phyloP scores from a whole-genome alignment of 805 yeast species.

The Metschnikowia colocasiae region DNA sequence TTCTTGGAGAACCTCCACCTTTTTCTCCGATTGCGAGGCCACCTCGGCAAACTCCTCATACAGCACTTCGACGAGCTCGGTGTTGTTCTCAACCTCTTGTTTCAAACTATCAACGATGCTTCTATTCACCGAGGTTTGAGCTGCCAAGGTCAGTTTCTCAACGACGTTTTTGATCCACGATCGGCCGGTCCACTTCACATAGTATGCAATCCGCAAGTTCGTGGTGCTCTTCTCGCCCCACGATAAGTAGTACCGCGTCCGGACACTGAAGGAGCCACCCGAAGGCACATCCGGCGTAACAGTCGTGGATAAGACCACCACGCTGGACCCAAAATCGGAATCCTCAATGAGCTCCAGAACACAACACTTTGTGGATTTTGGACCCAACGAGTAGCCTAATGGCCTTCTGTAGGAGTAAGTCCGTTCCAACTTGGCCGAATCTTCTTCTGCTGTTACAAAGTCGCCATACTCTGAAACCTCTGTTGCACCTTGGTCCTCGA shows the following conservation, averaged over 20 bases:
- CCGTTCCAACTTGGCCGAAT: constrained; percentile 39
- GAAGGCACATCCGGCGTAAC: constrained; percentile 82
- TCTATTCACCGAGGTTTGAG: constrained; percentile 63
- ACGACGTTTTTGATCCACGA: constrained; percentile 78
- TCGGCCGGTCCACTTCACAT: constrained; percentile 83
- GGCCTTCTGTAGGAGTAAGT: constrained; percentile 61
- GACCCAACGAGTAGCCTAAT: constrained; percentile 65
- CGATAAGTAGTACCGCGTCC: constrained; percentile 64
- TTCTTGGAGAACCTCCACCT: background rate
- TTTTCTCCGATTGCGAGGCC: background rate
- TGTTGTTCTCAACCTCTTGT: constrained; percentile 26
- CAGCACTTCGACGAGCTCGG: constrained; percentile 2
- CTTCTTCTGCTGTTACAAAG: constrained; percentile 14
- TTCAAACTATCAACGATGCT: constrained; percentile 47
- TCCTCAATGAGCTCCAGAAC: constrained; percentile 58
- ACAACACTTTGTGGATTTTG: constrained; percentile 66
- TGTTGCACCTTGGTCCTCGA: constrained; percentile 61
- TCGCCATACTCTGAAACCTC: constrained; percentile 44
- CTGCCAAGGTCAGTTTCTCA: constrained; percentile 70
- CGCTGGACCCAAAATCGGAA: constrained; percentile 44
- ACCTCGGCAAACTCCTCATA: background rate
- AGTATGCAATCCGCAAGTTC: constrained; percentile 58
- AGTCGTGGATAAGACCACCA: constrained; percentile 54
- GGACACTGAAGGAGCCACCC: constrained; percentile 75
- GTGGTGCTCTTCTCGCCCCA: constrained; percentile 73